Conservation (phyloP, 2,329 filamentous ascomycete genomes). For the Exophiala phaeomuriformis region DNA sequence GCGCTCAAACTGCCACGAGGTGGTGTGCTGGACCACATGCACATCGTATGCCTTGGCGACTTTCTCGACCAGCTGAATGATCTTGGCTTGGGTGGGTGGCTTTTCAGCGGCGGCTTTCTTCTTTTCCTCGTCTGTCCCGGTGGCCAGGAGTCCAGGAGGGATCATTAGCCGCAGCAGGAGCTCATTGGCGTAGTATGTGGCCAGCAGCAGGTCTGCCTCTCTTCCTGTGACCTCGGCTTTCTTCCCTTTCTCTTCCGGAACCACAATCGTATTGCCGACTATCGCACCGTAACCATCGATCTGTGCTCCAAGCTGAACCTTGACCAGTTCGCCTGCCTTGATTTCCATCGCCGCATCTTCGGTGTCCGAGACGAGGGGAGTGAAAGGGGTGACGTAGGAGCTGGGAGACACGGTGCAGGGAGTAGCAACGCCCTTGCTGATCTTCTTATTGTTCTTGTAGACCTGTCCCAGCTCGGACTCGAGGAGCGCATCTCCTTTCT, state of each 20-base stretch:
- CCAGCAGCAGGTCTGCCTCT: conserved; percentile 77
- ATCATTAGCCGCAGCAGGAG: conserved; percentile 84
- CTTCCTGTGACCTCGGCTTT: conserved; percentile 64
- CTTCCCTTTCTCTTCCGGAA: conserved; percentile 55
- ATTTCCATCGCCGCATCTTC: conserved; percentile 73
- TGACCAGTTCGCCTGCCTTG: conserved; percentile 79
- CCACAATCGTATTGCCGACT: conserved; percentile 84
- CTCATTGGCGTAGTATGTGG: conserved; percentile 93
- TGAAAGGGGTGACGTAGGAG: conserved; percentile 94
- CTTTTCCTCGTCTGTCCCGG: conserved; percentile 89
- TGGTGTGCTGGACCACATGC: conserved; percentile 94
- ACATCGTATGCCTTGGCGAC: conserved; percentile 84
- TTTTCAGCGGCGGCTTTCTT: conserved; percentile 79
- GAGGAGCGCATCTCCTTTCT: conserved; percentile 89
- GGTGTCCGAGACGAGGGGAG: conserved; percentile 77
- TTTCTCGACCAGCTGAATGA: conserved; percentile 82
- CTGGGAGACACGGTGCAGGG: conserved; percentile 82
- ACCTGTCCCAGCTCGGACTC: conserved; percentile 92
- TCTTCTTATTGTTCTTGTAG: conserved; percentile 90
- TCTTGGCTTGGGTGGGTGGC: conserved; percentile 75
- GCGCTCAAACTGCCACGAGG: conserved; percentile 90
- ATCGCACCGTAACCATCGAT: conserved; percentile 96
- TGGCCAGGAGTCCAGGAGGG: conserved; percentile 75
- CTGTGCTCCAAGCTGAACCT: conserved; percentile 98
- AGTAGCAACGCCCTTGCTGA: conserved; percentile 63